These are phyloP conservation scores for Geotrichum klebahnii DNA, from an alignment of 1,139 yeast species.

Conservation along the genomic window DNA sequence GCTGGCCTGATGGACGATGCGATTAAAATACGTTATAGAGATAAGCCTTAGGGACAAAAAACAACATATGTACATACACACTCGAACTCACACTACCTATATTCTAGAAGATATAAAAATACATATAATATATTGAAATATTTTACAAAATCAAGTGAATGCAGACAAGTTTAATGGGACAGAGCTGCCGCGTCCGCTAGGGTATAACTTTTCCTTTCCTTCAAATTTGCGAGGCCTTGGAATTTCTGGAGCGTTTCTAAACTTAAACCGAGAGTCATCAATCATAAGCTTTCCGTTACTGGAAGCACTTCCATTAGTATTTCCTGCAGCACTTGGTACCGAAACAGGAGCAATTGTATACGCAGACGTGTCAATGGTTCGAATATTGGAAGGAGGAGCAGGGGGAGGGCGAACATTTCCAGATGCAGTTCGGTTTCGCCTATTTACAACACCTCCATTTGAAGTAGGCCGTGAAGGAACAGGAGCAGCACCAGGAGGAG, in stretches of 20 bases:
- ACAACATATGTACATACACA: neutral
- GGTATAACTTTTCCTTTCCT: conserved; percentile 70
- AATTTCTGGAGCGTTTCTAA: conserved; percentile 60
- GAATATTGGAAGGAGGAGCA: conserved; percentile 28
- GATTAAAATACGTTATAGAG: too few species aligned
- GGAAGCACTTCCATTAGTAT: conserved; percentile 21
- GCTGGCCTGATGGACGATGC: conserved; percentile 38
- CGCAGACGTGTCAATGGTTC: conserved; percentile 35
- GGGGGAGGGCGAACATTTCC: conserved; percentile 29
- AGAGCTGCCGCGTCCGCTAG: conserved; percentile 93
- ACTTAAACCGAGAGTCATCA: conserved; percentile 73
- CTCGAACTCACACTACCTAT: neutral
- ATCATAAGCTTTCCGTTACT: conserved; percentile 41
- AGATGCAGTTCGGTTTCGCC: conserved; percentile 26
- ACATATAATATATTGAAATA: too few species aligned
- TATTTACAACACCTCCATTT: conserved; percentile 25
- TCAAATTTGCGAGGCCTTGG: conserved; percentile 82
- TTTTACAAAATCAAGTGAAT: conserved; percentile 31
- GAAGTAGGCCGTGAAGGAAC: conserved; percentile 29
- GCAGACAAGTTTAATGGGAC: conserved; percentile 72
- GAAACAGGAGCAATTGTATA: conserved; percentile 32
- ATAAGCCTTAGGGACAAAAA: too few species aligned
- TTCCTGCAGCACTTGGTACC: conserved; percentile 22
- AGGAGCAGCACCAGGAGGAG: conserved; percentile 30
- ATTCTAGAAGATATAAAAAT: too few species aligned